Conservation (phyloP, 768 basidiomycete genomes). For the Suillus subaureus region DNA sequence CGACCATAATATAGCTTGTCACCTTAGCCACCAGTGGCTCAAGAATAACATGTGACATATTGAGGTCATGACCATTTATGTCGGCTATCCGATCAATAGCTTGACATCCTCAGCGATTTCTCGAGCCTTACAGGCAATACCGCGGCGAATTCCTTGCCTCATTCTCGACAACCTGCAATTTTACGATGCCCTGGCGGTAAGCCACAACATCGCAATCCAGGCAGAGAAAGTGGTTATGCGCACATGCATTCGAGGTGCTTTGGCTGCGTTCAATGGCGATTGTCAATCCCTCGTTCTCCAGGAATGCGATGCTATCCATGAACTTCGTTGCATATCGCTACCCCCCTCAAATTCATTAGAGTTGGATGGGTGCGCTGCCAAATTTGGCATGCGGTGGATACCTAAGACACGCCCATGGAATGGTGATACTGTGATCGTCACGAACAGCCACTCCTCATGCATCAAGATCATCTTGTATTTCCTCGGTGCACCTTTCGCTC, state of each 20-base stretch:
- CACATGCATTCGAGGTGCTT: background rate
- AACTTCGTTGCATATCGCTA: background rate
- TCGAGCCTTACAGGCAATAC: background rate
- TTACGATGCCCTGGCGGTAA: rapidly evolving
- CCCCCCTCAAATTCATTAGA: background rate
- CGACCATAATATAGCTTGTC: background rate
- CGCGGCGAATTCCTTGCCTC: background rate
- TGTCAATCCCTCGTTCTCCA: background rate
- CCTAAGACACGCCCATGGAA: background rate
- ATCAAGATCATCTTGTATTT: background rate
- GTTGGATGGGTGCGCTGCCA: background rate
- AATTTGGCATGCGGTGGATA: background rate
- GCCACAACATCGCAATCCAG: background rate
- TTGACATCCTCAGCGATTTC: background rate
- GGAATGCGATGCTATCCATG: background rate
- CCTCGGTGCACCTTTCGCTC: background rate
- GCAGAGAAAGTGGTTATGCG: background rate
- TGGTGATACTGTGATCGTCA: background rate
- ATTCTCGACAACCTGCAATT: background rate
- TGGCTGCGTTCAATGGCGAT: background rate
- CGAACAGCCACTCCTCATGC: background rate
- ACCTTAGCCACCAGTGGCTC: background rate
- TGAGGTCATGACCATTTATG: background rate
- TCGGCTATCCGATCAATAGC: background rate
- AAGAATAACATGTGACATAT: background rate